Evolutionary conservation across 2,329 filamentous ascomycete genomes (phyloP), one percentile per base, ranked within the genome.

Genomic region (Botrytis byssoidea): DNA sequence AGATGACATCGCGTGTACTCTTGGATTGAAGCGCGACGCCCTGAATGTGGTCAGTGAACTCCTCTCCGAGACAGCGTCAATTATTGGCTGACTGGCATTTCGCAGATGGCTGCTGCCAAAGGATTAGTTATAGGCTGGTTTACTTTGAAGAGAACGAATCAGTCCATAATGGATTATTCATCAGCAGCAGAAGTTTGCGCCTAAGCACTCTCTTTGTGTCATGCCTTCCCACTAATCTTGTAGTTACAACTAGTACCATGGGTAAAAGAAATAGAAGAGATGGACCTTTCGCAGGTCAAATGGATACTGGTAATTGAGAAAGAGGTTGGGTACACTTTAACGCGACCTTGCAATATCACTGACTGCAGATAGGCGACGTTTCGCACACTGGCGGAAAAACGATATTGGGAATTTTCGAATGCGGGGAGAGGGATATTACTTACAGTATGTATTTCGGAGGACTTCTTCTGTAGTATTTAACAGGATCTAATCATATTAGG

Each of bases 231-330:
- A 75, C 59, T 74, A 57, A 70, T 37, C 14, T 59, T 42, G 6
- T 1, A 60, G 92, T 88, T 91, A 91, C 1, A 83, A 87, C 8
- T 91, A 0, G 84, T 95, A 14, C 92, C 92, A 0, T 83, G 83
- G 10, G 77, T 85, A 3, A 83, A 83, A 68, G 85, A 86, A 0
- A 84, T 91, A 20, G 82, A 85, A 0, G 79, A 79, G 3, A 77
- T 93, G 1, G 81, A 89, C 57, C 81, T 91, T n/a, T 80, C 81
- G 0, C 74, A 78, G 1, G 82, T 87, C 2, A 83, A 84, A 71
- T 94, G 91, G 92, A 83, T 95, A 61, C 83, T 95, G 0, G 87
- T 95, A 0, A 87, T 95, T 70, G 93, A 96, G 80, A 95, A 96
- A 82, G 93, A 96, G 84, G 92, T 89, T 18, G 18, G 29, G 6